These are phyloP conservation scores for Parietichytrium sp. DNA, from an alignment of 108 stramenopile genomes.

Conservation along the genomic window DNA sequence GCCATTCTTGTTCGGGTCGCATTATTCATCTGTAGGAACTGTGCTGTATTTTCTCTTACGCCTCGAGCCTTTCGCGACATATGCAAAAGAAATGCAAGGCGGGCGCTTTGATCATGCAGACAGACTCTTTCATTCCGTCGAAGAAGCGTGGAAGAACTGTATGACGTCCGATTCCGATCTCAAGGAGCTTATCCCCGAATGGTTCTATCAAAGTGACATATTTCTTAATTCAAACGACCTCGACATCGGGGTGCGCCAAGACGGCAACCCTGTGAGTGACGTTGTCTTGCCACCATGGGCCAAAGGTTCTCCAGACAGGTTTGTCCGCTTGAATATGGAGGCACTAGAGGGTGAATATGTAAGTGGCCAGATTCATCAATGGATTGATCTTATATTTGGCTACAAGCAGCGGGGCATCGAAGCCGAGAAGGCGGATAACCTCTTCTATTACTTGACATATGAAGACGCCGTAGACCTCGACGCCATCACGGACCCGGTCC, in stretches of 20 bases:
- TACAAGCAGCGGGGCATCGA: slow-evolving; percentile 44
- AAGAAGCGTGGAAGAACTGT: slow-evolving; percentile 71
- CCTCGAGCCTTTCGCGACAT: slow-evolving; percentile 82
- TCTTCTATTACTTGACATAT: slow-evolving; percentile 44
- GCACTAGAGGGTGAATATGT: slow-evolving; percentile 52
- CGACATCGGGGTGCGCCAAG: slow-evolving; percentile 79
- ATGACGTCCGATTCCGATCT: not conserved
- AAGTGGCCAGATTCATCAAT: slow-evolving; percentile 45
- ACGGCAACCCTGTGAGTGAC: slow-evolving; percentile 76
- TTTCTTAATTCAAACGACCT: slow-evolving; percentile 78
- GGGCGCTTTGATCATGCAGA: slow-evolving; percentile 92
- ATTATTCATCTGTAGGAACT: slow-evolving; percentile 89
- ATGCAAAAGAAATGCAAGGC: slow-evolving; percentile 86
- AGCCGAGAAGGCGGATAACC: slow-evolving; percentile 47
- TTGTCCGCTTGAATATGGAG: slow-evolving; percentile 39
- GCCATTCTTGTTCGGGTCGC: slow-evolving; percentile 79
- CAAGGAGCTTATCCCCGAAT: slow-evolving; percentile 93
- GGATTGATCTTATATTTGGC: slow-evolving; percentile 58
- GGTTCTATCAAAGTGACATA: slow-evolving; percentile 88
- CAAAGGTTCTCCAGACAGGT: slow-evolving; percentile 72
- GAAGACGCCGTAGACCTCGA: slow-evolving; percentile 52
- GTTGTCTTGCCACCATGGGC: slow-evolving; percentile 90
- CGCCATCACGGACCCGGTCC: slow-evolving; percentile 30
- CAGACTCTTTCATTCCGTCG: slow-evolving; percentile 79
- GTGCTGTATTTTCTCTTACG: slow-evolving; percentile 79